Percentiles rank a stretch among this genome's conserved stretches.
Evolutionary conservation across 2,329 filamentous ascomycete genomes (phyloP).

Genomic region (Lasiodiplodia theobromae): DNA sequence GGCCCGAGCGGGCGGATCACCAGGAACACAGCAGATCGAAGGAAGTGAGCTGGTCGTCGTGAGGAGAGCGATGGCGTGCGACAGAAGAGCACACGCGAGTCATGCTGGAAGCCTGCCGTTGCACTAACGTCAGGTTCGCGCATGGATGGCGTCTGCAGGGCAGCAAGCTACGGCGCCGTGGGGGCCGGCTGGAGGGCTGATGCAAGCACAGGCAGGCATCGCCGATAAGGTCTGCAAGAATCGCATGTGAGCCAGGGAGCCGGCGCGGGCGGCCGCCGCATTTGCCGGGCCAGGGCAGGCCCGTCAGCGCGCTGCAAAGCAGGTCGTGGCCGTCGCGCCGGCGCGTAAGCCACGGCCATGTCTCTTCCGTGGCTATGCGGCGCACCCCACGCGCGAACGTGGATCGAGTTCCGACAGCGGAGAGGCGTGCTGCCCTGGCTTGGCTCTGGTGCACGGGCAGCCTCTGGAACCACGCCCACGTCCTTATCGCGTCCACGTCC

Average conservation of each 20-base stretch:
- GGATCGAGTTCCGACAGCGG: constrained; percentile 12
- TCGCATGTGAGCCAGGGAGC: no score
- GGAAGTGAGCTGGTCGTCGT: neutral
- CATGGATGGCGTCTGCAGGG: constrained; percentile 23
- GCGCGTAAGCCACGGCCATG: constrained; percentile 11
- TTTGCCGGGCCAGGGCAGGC: neutral
- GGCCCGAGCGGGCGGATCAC: constrained; percentile 25
- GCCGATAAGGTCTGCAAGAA: neutral
- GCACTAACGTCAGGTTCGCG: constrained; percentile 25
- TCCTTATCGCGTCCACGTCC: constrained; percentile 27
- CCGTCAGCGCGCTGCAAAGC: neutral
- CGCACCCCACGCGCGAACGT: constrained; percentile 13
- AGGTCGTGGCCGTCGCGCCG: constrained; percentile 8
- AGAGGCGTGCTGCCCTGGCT: constrained; percentile 17
- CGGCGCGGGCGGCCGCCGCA: no score
- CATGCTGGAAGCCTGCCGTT: constrained; percentile 5
- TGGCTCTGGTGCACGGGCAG: constrained; percentile 11
- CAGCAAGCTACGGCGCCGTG: constrained; percentile 15
- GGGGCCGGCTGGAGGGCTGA: constrained; percentile 15
- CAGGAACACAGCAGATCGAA: constrained; percentile 25
- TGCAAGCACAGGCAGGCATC: neutral
- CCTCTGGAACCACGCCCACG: constrained; percentile 22
- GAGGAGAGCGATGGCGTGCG: constrained; percentile 17
- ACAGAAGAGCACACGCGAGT: constrained; percentile 7
- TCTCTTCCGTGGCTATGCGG: constrained; percentile 21